Conservation (phyloP, 352 stramenopile species). For the Phytophthora macrochlamydospora region DNA sequence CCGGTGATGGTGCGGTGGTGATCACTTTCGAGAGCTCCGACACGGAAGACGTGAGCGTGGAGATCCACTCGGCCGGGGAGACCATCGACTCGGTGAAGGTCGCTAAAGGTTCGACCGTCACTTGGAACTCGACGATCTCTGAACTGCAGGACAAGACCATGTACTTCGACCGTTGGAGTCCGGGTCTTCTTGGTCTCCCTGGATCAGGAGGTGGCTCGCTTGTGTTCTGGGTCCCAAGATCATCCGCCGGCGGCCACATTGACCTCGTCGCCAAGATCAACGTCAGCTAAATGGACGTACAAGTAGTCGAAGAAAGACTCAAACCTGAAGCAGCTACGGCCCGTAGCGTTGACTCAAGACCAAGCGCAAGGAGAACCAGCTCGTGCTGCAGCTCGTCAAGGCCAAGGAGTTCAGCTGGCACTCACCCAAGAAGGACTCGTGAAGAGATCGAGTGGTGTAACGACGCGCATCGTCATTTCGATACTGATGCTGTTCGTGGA, state of each 20-base stretch:
- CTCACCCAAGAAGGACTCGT: constrained; percentile 86
- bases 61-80: background rate
- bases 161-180: background rate
- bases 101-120: background rate
- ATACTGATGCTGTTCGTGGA: too few species aligned
- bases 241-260: background rate
- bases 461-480: too few species aligned
- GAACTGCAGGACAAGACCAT: background rate
- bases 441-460: background rate
- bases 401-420: constrained; percentile 46
- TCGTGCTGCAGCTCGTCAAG: constrained; percentile 67
- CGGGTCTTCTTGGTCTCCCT: background rate
- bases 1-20: background rate
- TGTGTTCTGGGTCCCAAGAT: background rate
- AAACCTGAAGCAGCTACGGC: too few species aligned
- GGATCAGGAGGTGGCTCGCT: background rate
- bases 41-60: background rate
- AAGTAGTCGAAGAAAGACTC: too few species aligned
- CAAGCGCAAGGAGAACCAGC: constrained; percentile 82
- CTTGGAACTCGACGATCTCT: background rate
- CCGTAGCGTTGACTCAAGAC: constrained; percentile 38
- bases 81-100: background rate
- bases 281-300: background rate
- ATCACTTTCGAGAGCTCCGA: background rate
- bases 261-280: background rate